Base-by-base conservation (phyloP, 805 yeast species). In the Blastobotrys parvus region DNA sequence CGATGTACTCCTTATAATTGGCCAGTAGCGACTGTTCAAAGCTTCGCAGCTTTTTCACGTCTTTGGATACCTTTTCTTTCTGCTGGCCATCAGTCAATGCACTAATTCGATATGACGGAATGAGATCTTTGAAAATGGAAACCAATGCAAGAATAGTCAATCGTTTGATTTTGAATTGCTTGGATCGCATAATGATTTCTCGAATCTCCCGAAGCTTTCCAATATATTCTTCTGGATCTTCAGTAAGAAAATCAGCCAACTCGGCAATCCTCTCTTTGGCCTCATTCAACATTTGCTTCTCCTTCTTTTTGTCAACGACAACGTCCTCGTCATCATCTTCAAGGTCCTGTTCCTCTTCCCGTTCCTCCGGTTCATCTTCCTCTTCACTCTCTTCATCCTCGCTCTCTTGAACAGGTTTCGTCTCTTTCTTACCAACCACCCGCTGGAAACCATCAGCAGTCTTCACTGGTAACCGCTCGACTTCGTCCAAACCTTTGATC, bases 221-320 rank as follows among this genome's bases (percentile, higher is more conserved):
- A 5, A 82, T 70, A 55, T 89, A 75, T 55, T 86, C 95, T 60
- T 92, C 97, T 4, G 97, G 96, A 45, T 86, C 85, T 58, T 88
- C 94, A 54, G 78, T 78, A 29, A 90, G 64, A 34, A 74, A 73
- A 32, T 85, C 83, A 1, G 94, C 96, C 39, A 81, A 61, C 16
- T 74, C 78, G 0, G 97, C 95, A 34, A 92, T 75, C 43, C 83
- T 85, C 63, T 88, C 97, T 55, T 88, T 84, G 34, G 83, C 67
- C 45, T 75, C 72, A 4, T 71, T 52, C 20, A 85, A 66, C 43
- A 69, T 70, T 58, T 82, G 82, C 44, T 61, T 64, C 1, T 77
- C 76, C 0, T 74, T 54, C 11, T 72, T 55, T 4, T 66, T 71
- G 0, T 56, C 61, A 8, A 49, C 55, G 27, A 50, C 58, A 3